Evolutionary conservation across 768 basidiomycete genomes (phyloP).

Genomic region (Sistotremastrum suecicum): DNA sequence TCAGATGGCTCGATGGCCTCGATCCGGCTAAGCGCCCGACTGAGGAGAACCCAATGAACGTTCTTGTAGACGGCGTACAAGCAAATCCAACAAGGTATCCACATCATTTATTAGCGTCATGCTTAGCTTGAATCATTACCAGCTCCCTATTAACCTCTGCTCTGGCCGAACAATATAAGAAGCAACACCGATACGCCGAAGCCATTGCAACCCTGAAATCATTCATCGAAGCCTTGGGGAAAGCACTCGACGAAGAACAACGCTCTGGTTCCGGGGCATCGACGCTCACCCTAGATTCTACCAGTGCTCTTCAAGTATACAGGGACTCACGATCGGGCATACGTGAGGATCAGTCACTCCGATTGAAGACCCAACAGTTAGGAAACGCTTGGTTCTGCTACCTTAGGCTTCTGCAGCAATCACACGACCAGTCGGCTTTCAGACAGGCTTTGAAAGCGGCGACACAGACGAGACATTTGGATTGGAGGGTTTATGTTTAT

Average conservation of each 20-base stretch:
- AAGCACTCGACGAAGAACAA: slow-evolving; percentile 34
- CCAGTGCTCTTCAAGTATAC: no score
- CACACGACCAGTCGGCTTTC: slow-evolving; percentile 59
- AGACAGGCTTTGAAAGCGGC: slow-evolving; percentile 95
- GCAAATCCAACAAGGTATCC: slow-evolving; percentile 71
- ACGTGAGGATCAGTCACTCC: no score
- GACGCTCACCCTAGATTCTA: slow-evolving; percentile 22
- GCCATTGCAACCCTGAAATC: slow-evolving; percentile 61
- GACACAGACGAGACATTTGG: slow-evolving; percentile 32
- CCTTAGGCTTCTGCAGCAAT: slow-evolving; percentile 59
- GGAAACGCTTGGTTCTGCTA: no score
- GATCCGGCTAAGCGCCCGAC: slow-evolving; percentile 27
- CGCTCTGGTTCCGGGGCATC: slow-evolving; percentile 13
- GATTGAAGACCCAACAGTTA: no score
- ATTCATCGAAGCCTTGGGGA: slow-evolving; percentile 55
- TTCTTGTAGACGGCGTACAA: slow-evolving; percentile 73
- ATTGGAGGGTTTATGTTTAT: neutral
- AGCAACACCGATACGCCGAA: slow-evolving; percentile 45
- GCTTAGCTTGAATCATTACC: neutral
- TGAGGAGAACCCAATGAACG: slow-evolving; percentile 66
- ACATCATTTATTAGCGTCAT: neutral
- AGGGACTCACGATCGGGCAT: no score
- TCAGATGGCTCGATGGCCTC: slow-evolving; percentile 60
- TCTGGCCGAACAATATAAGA: slow-evolving; percentile 61
- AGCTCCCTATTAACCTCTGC: slow-evolving; percentile 90